These are phyloP conservation scores for Aphanomyces invadans DNA, from an alignment of 352 stramenopile species.

Conservation along the genomic window DNA sequence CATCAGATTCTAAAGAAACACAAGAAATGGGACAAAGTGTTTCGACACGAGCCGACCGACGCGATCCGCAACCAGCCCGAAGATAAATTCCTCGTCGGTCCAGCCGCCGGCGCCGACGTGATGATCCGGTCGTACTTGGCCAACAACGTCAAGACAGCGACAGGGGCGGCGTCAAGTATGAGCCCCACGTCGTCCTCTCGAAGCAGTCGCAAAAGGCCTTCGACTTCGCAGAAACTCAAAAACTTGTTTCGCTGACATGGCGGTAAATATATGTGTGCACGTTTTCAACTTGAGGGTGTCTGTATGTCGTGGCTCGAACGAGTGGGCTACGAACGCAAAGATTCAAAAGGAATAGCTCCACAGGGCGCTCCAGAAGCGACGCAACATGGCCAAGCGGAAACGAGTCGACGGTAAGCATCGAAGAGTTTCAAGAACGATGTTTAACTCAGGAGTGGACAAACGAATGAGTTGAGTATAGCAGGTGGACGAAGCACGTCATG, in stretches of 20 bases:
- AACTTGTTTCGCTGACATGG: not conserved
- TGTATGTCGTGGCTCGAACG: not conserved
- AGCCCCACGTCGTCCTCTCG: too few relatives aligned
- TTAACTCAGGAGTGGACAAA: too few relatives aligned
- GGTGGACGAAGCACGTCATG: too few relatives aligned
- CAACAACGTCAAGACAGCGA: not conserved
- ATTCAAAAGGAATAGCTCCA: too few relatives aligned
- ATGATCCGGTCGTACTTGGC: slow-evolving; percentile 22
- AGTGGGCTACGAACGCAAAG: too few relatives aligned
- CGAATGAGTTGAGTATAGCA: too few relatives aligned
- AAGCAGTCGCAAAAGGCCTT: not conserved
- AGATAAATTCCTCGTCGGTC: slow-evolving; percentile 19
- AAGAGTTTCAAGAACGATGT: too few relatives aligned
- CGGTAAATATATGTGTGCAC: not conserved
- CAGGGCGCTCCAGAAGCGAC: too few relatives aligned
- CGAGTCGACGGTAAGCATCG: too few relatives aligned
- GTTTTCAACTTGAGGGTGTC: not conserved
- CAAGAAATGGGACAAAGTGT: slow-evolving; percentile 78
- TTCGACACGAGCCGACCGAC: slow-evolving; percentile 17
- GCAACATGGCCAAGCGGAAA: too few relatives aligned
- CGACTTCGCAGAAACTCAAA: slow-evolving; percentile 8
- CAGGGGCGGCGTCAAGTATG: not conserved
- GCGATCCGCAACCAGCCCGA: slow-evolving; percentile 18
- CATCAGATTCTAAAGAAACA: slow-evolving; percentile 81
- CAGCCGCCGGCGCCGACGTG: not conserved